Evolutionary conservation across 208 protist species (phyloP).

Genomic region (Leishmania tarentolae): DNA sequence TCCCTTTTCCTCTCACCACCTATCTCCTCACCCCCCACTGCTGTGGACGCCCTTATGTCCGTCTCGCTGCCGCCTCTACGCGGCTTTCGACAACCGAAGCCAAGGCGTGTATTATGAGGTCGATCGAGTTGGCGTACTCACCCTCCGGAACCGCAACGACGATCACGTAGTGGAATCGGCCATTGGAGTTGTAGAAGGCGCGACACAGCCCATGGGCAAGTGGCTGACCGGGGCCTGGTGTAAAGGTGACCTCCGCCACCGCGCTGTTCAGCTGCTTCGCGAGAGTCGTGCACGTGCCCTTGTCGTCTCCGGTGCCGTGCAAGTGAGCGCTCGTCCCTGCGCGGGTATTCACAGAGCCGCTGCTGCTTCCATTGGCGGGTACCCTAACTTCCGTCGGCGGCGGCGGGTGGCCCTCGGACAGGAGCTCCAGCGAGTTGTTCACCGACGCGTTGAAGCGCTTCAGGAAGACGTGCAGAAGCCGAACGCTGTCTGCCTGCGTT

Average conservation of each 20-base stretch:
- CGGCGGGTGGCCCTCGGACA: slow-evolving; percentile 34
- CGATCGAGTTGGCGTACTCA: slow-evolving; percentile 65
- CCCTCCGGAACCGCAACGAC: slow-evolving; percentile 75
- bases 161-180: slow-evolving; percentile 77
- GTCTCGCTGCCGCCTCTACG: slow-evolving; percentile 66
- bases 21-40: neutral
- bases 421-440: slow-evolving; percentile 62
- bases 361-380: neutral
- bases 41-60: slow-evolving; percentile 27
- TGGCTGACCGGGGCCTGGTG: slow-evolving; percentile 47
- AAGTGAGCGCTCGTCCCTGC: slow-evolving; percentile 7
- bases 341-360: neutral
- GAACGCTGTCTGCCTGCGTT: slow-evolving; percentile 53
- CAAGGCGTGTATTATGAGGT: slow-evolving; percentile 72
- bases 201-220: slow-evolving; percentile 76
- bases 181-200: slow-evolving; percentile 81
- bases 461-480: slow-evolving; percentile 74
- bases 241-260: slow-evolving; percentile 78
- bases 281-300: slow-evolving; percentile 42
- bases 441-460: slow-evolving; percentile 81
- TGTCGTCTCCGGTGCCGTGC: slow-evolving; percentile 6
- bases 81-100: slow-evolving; percentile 74
- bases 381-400: neutral
- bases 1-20: neutral
- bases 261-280: slow-evolving; percentile 61